Percentiles rank a stretch among this genome's conserved stretches.
Conservation (phyloP, 805 yeast genomes). For the Wickerhamomyces sydowiorum region DNA sequence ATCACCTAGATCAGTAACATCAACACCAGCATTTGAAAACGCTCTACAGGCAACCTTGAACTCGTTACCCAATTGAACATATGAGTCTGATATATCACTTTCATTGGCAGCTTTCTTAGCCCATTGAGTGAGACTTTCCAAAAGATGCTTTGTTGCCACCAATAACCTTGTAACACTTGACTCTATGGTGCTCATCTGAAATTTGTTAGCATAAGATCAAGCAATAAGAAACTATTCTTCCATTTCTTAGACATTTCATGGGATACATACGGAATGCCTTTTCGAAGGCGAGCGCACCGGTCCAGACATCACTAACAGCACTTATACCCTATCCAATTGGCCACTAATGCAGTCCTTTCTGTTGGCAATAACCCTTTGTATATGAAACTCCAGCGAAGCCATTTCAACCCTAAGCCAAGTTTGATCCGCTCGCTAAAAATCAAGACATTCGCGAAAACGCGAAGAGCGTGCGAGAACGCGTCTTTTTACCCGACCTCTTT, state of each 20-base stretch:
- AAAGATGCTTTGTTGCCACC: constrained; percentile 80
- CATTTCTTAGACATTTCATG: too few species aligned
- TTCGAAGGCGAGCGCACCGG: constrained; percentile 13
- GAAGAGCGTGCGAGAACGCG: too few species aligned
- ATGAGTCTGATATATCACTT: constrained; percentile 80
- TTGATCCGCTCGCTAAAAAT: too few species aligned
- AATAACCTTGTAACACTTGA: constrained; percentile 72
- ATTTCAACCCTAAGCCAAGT: too few species aligned
- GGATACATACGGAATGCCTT: constrained; percentile 24
- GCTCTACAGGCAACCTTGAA: constrained; percentile 82
- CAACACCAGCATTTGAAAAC: constrained; percentile 73
- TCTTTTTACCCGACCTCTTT: neutral
- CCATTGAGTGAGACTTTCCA: constrained; percentile 90
- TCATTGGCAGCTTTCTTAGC: constrained; percentile 76
- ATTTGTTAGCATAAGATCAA: constrained; percentile 4
- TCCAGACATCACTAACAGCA: neutral
- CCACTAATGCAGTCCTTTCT: too few species aligned
- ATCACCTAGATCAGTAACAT: constrained; percentile 79
- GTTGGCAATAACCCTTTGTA: too few species aligned
- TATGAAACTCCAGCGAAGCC: too few species aligned
- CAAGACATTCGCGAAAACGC: neutral
- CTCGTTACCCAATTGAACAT: constrained; percentile 90
- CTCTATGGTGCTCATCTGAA: constrained; percentile 52
- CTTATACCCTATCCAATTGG: too few species aligned
- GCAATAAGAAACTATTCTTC: too few species aligned